These are phyloP conservation scores for Climacium dendroides DNA, from an alignment of 225 moss, liverwort and hornwort genomes.

Conservation along the genomic window DNA sequence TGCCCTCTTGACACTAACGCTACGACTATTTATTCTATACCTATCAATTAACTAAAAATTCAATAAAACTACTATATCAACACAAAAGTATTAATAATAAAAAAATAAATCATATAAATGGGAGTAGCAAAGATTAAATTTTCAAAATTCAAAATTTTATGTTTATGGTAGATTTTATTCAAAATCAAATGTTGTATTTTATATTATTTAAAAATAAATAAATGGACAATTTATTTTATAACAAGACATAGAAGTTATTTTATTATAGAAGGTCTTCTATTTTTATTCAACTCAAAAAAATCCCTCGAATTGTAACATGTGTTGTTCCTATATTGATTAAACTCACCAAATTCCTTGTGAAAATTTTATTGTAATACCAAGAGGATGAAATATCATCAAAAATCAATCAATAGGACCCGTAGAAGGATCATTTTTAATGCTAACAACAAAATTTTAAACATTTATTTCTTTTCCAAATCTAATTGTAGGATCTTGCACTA, in stretches of 20 bases:
- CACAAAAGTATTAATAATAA: too few species aligned
- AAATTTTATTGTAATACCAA: background rate
- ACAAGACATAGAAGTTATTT: background rate
- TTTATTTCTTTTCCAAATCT: background rate
- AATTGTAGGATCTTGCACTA: background rate
- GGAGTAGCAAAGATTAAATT: background rate
- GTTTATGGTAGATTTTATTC: background rate
- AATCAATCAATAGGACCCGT: too few species aligned
- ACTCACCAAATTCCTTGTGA: too few species aligned
- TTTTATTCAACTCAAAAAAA: background rate
- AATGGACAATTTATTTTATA: background rate
- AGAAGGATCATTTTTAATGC: accelerated
- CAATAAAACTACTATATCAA: too few species aligned
- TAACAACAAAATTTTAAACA: background rate
- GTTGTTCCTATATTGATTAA: background rate
- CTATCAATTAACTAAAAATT: background rate
- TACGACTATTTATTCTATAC: accelerated
- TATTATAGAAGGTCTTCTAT: background rate
- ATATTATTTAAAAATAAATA: background rate
- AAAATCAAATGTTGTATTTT: background rate
- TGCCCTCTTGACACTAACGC: background rate
- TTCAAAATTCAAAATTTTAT: background rate
- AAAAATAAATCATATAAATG: background rate
- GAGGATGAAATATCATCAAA: background rate
- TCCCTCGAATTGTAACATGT: too few species aligned